A percentile compares a stretch with the other conserved stretches of the same genome.
Evolutionary conservation across 108 stramenopile species (phyloP).

Genomic region (Cyclotella kingstonii): DNA sequence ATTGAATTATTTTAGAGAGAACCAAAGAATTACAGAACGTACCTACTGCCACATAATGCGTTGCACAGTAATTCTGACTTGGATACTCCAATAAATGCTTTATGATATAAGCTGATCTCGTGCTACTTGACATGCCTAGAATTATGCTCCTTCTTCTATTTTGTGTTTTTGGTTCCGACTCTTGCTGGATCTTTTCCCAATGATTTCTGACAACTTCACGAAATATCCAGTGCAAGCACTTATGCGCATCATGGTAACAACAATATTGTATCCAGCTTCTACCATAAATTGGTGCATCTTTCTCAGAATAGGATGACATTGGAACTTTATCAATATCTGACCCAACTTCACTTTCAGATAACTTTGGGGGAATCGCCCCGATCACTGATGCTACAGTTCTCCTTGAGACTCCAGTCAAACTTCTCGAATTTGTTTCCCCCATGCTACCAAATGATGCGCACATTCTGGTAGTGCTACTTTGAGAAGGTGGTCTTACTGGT

Average conservation of each 20-base stretch:
- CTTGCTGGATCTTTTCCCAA: constrained; percentile 9
- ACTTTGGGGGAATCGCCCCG: too few relatives aligned
- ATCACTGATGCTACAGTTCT: not conserved
- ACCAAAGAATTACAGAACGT: constrained; percentile 1
- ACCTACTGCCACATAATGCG: constrained; percentile 34
- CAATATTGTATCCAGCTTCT: constrained; percentile 43
- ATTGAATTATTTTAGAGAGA: not conserved
- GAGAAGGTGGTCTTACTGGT: not conserved
- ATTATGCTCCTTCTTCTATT: not conserved
- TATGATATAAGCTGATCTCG: constrained; percentile 11
- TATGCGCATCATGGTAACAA: constrained; percentile 35
- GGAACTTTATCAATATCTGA: too few relatives aligned
- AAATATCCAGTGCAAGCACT: constrained; percentile 36
- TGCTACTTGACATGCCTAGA: not conserved
- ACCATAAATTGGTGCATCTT: constrained; percentile 11
- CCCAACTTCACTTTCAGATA: too few relatives aligned
- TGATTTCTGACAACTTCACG: constrained; percentile 22
- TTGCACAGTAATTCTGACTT: constrained; percentile 21
- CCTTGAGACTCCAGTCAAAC: not conserved
- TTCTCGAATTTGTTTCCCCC: constrained; percentile 6
- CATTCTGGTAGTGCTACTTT: not conserved
- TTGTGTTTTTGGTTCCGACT: not conserved
- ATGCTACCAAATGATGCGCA: not conserved
- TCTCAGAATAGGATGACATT: not conserved
- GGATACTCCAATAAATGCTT: constrained; percentile 30